Base-by-base conservation (phyloP, 208 protist genomes). In the Leptomonas pyrrhocoris region DNA sequence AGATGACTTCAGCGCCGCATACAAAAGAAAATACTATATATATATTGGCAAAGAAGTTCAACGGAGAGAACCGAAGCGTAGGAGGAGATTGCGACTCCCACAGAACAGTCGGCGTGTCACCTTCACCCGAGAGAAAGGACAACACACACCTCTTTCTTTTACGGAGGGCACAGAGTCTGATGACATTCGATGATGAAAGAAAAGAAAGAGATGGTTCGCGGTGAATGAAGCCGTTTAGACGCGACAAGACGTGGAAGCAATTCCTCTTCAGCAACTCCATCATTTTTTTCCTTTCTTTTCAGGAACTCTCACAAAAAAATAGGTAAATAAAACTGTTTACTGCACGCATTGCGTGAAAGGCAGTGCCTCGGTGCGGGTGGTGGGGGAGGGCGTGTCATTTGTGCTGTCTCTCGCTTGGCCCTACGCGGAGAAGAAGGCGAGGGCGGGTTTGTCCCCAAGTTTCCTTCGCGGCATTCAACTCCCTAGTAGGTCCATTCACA, bases 381-480 rank as follows among this genome's bases (percentile, higher is more conserved):
- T 7, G 15, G n/a, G 12, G 45, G 19, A 21, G 45, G n/a, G 18
- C 45, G 45, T 21, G 19, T 23, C 45, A 7, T 49, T 31, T 54
- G n/a, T 50, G 21, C 9, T 48, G 13, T 50, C 30, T 63, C 30
- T 50, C 40, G 6, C 5, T 38, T 2, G 9, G 38, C 28, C 34
- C 5, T 4, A 23, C 40, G 4, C 25, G 34, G 28, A 71, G 54
- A 49, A 57, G 27, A 56, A 49, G 57, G 49, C 38, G 38, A 69
- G 61, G 54, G 46, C 53, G 54, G 51, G 66, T 79, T 54, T 77
- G 73, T 66, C 63, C 61, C 50, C 60, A 75, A 55, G 30, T 68
- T 62, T 62, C 51, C 45, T 63, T 66, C 58, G 34, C 30, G 18
- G 0, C 23, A 57, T 16, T 38, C 12, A 19, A n/a, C 16, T n/a